These are phyloP conservation scores for Arxiozyma heterogenica DNA, from an alignment of 1,139 yeast species.

Conservation along the genomic window DNA sequence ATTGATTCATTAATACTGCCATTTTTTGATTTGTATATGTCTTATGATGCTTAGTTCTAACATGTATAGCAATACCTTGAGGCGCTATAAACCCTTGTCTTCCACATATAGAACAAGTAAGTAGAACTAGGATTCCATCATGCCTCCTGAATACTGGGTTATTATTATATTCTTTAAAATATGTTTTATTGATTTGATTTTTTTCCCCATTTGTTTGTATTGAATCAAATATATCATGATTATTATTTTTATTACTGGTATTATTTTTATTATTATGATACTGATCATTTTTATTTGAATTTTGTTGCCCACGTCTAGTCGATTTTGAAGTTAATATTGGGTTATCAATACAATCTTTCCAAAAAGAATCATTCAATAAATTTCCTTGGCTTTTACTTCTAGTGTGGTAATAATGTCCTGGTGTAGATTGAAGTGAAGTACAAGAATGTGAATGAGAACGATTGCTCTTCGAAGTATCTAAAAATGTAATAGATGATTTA, in stretches of 20 bases:
- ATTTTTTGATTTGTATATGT: constrained; percentile 68
- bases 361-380: constrained; percentile 17
- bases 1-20: constrained; percentile 66
- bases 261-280: not conserved
- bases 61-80: constrained; percentile 72
- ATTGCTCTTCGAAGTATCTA: not conserved
- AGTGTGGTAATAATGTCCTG: constrained; percentile 25
- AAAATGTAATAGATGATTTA: constrained; percentile 1
- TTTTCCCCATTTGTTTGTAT: constrained; percentile 23
- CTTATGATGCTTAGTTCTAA: constrained; percentile 63
- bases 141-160: constrained; percentile 58
- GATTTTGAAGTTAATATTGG: constrained; percentile 4
- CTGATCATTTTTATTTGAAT: not conserved
- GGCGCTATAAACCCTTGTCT: constrained; percentile 67
- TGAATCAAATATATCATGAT: not conserved
- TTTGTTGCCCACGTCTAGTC: not conserved
- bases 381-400: constrained; percentile 28
- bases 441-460: not conserved
- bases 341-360: constrained; percentile 3
- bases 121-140: constrained; percentile 61
- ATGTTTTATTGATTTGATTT: constrained; percentile 30
- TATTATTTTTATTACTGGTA: not conserved
- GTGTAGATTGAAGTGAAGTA: not conserved
- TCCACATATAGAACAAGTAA: constrained; percentile 60
- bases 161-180: constrained; percentile 27